Evolutionary conservation across 768 basidiomycete species (phyloP).

Genomic region (Boletus coccyginus): DNA sequence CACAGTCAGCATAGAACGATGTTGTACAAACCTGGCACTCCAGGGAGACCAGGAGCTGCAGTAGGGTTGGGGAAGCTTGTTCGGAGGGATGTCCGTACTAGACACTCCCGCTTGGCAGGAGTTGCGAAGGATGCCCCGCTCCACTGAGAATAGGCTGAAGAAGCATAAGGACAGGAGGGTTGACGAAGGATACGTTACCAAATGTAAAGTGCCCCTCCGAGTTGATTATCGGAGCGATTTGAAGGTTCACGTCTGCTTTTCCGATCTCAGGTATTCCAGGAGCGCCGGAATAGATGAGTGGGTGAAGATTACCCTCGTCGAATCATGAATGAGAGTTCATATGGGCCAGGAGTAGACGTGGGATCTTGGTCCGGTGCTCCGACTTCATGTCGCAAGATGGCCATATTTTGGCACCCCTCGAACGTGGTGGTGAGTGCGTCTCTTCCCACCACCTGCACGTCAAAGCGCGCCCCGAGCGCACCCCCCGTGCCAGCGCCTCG

Average conservation of each 20-base stretch:
- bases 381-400: constrained; percentile 46
- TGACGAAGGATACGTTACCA: constrained; percentile 31
- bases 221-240: constrained; percentile 13
- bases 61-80: constrained; percentile 39
- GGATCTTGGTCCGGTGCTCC: constrained; percentile 49
- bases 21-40: constrained; percentile 7
- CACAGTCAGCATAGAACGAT: background rate
- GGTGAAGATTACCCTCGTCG: constrained; percentile 39
- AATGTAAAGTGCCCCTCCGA: constrained; percentile 12
- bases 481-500: no score
- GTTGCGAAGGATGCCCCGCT: constrained; percentile 38
- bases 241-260: constrained; percentile 40
- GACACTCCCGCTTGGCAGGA: constrained; percentile 50
- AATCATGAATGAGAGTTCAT: constrained; percentile 26
- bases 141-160: constrained; percentile 57
- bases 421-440: constrained; percentile 24
- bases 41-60: constrained; percentile 26
- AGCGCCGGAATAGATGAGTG: constrained; percentile 30
- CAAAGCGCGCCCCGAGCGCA: no score
- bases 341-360: constrained; percentile 27
- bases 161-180: constrained; percentile 49
- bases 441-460: no score
- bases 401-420: constrained; percentile 41
- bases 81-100: constrained; percentile 39
- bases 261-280: constrained; percentile 40